A percentile compares a stretch with the other conserved stretches of the same genome.
These are phyloP conservation scores for Monosporascus sp. DNA, from an alignment of 2,329 filamentous ascomycete species.

Conservation along the genomic window DNA sequence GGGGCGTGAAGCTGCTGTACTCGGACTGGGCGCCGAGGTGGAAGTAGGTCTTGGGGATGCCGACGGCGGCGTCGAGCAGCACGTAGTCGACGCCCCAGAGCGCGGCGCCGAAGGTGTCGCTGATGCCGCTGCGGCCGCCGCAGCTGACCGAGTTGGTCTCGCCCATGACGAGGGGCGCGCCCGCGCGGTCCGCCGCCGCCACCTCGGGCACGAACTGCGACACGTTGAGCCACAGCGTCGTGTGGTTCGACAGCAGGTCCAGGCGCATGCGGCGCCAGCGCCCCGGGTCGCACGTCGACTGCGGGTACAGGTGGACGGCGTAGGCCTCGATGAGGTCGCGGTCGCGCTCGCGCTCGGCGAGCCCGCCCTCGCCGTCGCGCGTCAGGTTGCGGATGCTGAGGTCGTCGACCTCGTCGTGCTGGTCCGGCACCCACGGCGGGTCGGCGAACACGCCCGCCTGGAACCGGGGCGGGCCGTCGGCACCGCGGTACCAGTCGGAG, in stretches of 20 bases:
- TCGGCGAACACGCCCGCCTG: constrained; percentile 31
- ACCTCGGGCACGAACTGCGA: constrained; percentile 29
- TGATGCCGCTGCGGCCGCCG: constrained; percentile 34
- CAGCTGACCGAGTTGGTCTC: constrained; percentile 43
- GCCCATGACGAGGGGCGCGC: constrained; percentile 37
- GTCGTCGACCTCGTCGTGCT: constrained; percentile 31
- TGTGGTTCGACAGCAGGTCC: constrained; percentile 28
- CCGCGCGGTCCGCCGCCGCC: constrained; percentile 27
- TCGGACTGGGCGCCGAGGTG: constrained; percentile 35
- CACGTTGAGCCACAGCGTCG: constrained; percentile 30
- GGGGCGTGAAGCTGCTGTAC: constrained; percentile 27
- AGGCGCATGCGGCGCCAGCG: constrained; percentile 29
- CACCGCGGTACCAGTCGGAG: constrained; percentile 25
- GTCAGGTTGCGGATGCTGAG: constrained; percentile 31
- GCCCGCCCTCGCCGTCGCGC: constrained; percentile 8
- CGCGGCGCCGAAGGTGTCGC: constrained; percentile 43
- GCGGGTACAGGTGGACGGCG: constrained; percentile 31
- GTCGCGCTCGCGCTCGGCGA: constrained; percentile 22
- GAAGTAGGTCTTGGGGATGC: constrained; percentile 36
- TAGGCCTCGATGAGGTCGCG: constrained; percentile 29
- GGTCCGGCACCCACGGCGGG: constrained; percentile 31
- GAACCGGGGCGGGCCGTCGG: constrained; percentile 21
- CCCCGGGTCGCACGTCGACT: constrained; percentile 29
- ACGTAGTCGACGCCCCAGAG: constrained; percentile 45
- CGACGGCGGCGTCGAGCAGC: constrained; percentile 29